phyloP scores from a whole-genome alignment of 176 grass and related monocot genomes.

The Triticum urartu region DNA sequence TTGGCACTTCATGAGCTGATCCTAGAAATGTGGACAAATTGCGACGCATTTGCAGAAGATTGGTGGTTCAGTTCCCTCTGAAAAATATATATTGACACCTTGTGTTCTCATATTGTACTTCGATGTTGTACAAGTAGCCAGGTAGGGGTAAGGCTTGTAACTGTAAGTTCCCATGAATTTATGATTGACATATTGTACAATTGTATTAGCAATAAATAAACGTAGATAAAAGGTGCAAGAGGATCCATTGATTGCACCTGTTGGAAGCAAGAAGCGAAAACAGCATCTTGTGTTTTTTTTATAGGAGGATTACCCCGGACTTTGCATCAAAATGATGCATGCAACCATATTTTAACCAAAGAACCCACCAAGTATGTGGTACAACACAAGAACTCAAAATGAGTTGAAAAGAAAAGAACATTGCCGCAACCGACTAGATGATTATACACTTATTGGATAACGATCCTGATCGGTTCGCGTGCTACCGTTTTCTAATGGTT shows the following conservation, averaged over 20 bases:
- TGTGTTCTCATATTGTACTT: constrained; percentile 34
- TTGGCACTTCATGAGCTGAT: constrained; percentile 19
- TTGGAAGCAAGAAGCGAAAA: neutral
- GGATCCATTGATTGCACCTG: constrained; percentile 15
- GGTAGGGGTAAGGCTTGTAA: constrained; percentile 54
- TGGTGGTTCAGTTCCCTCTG: constrained; percentile 21
- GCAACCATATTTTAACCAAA: too few relatives aligned
- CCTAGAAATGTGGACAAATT: constrained; percentile 25
- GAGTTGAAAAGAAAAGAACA: too few relatives aligned
- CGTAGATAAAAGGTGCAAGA: constrained; percentile 35
- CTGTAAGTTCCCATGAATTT: constrained; percentile 50
- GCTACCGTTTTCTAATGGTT: too few relatives aligned
- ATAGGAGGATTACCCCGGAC: too few relatives aligned
- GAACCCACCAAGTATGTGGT: too few relatives aligned
- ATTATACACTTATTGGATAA: too few relatives aligned
- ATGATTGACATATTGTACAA: constrained; percentile 52
- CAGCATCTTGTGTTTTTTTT: neutral
- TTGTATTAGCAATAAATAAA: constrained; percentile 52
- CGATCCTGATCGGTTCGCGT: too few relatives aligned
- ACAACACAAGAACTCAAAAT: too few relatives aligned
- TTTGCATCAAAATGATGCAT: too few relatives aligned
- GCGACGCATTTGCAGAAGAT: constrained; percentile 29
- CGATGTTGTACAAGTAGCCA: constrained; percentile 55
- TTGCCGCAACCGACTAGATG: too few relatives aligned
- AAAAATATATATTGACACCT: constrained; percentile 42